phyloP scores from a whole-genome alignment of 768 basidiomycete genomes.

The Fistulinella prunicolor region DNA sequence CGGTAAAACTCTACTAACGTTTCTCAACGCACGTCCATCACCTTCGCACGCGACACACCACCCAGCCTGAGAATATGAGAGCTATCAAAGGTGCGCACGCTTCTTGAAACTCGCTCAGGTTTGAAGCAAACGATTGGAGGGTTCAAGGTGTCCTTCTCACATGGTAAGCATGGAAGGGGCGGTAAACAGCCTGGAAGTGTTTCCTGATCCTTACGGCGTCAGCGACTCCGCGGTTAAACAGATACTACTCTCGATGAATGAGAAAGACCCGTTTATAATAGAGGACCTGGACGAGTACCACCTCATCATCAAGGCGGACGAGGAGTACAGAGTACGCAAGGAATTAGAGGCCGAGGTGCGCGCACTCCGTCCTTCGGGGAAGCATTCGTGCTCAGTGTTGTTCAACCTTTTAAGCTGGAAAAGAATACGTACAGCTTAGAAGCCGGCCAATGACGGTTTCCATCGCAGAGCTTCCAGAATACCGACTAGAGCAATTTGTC shows the following conservation, averaged over 20 bases:
- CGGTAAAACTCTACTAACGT: not conserved
- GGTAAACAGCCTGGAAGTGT: not conserved
- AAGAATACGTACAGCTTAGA: slow-evolving; percentile 85
- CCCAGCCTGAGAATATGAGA: slow-evolving; percentile 54
- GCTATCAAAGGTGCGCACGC: slow-evolving; percentile 56
- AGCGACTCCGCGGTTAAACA: slow-evolving; percentile 91
- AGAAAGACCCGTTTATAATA: slow-evolving; percentile 76
- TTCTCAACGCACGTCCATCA: too few relatives aligned
- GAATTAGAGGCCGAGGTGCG: slow-evolving; percentile 74
- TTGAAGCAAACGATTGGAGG: too few relatives aligned
- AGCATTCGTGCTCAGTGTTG: too few relatives aligned
- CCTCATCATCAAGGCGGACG: slow-evolving; percentile 78
- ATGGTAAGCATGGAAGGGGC: slow-evolving; percentile 44
- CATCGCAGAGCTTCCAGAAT: not conserved
- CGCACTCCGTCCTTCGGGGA: not conserved
- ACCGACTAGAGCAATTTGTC: not conserved
- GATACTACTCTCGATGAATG: slow-evolving; percentile 79
- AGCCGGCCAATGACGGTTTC: slow-evolving; percentile 13
- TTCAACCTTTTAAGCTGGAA: slow-evolving; percentile 51
- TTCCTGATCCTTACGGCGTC: not conserved
- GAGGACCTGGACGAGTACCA: slow-evolving; percentile 86
- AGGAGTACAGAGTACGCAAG: slow-evolving; percentile 67
- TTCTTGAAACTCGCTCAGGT: too few relatives aligned
- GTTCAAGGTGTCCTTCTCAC: slow-evolving; percentile 59
- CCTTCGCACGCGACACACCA: slow-evolving; percentile 1